Conservation (phyloP, 305 asterid genomes). For the Fraxinus velutina region DNA sequence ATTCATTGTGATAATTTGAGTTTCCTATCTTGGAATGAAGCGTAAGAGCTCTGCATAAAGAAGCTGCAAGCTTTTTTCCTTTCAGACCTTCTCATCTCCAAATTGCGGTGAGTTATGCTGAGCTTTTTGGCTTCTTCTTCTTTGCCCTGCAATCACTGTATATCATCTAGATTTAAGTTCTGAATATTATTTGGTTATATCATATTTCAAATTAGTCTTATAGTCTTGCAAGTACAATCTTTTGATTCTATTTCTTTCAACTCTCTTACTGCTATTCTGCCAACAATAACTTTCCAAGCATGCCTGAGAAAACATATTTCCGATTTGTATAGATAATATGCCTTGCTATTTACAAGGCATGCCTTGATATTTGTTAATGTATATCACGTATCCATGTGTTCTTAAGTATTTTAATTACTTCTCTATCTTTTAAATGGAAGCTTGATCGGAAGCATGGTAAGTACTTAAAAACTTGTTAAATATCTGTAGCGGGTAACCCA, state of each 20-base stretch:
- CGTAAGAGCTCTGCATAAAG: constrained; percentile 6
- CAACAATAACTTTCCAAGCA: background rate
- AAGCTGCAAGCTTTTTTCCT: constrained; percentile 7
- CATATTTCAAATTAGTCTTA: background rate
- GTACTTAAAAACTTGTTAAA: background rate
- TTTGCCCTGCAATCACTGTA: background rate
- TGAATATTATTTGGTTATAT: background rate
- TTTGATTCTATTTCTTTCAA: background rate
- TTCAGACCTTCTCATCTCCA: constrained; percentile 17
- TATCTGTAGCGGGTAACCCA: background rate
- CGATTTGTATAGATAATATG: background rate
- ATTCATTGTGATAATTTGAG: constrained; percentile 19
- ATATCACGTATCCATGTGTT: background rate
- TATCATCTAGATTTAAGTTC: background rate
- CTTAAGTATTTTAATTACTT: background rate
- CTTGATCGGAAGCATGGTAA: background rate
- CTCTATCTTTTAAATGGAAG: background rate
- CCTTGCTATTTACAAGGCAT: background rate
- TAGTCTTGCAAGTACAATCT: background rate
- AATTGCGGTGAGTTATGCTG: constrained; percentile 21
- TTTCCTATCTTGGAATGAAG: constrained; percentile 16
- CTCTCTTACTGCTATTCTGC: background rate
- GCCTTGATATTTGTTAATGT: background rate
- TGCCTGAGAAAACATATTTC: background rate
- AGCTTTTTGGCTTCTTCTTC: background rate